phyloP scores from a whole-genome alignment of 495 filamentous ascomycete genomes.

The Neohortaea acidophila region DNA sequence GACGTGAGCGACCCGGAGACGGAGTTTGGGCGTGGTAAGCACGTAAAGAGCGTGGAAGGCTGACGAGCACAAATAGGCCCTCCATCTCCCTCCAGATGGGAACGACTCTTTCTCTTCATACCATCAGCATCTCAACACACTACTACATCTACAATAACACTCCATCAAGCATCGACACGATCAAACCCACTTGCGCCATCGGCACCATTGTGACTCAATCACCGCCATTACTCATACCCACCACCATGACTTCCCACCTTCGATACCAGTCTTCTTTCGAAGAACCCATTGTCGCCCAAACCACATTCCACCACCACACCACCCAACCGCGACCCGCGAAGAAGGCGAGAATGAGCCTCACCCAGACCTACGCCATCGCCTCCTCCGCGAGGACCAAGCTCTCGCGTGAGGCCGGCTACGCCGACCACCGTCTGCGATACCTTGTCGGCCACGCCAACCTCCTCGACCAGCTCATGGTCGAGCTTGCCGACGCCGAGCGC shows the following conservation, averaged over 20 bases:
- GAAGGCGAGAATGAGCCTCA: constrained; percentile 81
- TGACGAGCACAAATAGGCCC: too few relatives aligned
- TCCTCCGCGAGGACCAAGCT: constrained; percentile 94
- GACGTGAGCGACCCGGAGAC: too few relatives aligned
- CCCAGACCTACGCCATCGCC: constrained; percentile 94
- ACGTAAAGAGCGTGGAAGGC: too few relatives aligned
- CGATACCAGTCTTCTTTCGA: constrained; percentile 16
- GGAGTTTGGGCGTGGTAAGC: too few relatives aligned
- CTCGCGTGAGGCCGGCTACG: constrained; percentile 67
- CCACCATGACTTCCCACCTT: constrained; percentile 20
- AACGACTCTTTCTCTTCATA: too few relatives aligned
- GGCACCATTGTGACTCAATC: constrained; percentile 16
- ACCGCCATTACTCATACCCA: constrained; percentile 15
- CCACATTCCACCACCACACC: constrained; percentile 12
- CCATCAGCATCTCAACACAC: too few relatives aligned
- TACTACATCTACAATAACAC: too few relatives aligned
- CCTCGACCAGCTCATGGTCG: constrained; percentile 88
- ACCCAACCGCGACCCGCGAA: constrained; percentile 33
- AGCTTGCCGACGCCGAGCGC: constrained; percentile 82
- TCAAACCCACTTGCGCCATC: too few relatives aligned
- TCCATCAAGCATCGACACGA: too few relatives aligned
- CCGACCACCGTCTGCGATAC: constrained; percentile 86
- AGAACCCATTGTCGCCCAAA: constrained; percentile 13
- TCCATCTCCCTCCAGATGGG: too few relatives aligned
- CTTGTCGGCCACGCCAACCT: constrained; percentile 97